These are phyloP conservation scores for Acacia confusa DNA, from an alignment of 306 rosid genomes.

Conservation along the genomic window DNA sequence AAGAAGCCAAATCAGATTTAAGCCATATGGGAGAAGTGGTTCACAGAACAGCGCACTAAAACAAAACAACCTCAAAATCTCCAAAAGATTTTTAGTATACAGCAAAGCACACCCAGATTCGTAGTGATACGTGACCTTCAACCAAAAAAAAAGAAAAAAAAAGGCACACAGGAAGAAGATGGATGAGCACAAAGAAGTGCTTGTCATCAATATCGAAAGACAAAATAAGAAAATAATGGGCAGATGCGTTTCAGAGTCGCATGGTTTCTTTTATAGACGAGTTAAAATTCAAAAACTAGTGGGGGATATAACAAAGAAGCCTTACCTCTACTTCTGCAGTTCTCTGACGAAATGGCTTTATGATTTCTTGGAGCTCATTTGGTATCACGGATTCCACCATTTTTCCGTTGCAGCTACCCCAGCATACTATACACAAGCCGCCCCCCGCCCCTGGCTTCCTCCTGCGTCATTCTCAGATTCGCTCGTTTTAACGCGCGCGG, in stretches of 20 bases:
- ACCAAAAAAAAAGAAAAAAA: no score
- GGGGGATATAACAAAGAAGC: neutral
- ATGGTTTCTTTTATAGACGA: neutral
- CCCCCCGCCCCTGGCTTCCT: neutral
- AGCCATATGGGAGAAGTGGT: neutral
- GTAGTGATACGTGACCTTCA: neutral
- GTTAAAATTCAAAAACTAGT: neutral
- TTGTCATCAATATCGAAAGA: neutral
- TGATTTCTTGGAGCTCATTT: slow-evolving; percentile 34
- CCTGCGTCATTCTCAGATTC: neutral
- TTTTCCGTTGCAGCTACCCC: neutral
- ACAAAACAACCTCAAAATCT: neutral
- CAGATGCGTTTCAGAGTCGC: neutral
- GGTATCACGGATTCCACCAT: slow-evolving; percentile 56
- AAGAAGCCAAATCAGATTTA: neutral
- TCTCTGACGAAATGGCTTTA: slow-evolving; percentile 73
- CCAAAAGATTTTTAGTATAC: neutral
- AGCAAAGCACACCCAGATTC: neutral
- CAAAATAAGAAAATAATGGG: neutral
- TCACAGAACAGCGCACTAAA: neutral
- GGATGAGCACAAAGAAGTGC: neutral
- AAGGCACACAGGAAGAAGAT: neutral
- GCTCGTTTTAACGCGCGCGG: neutral
- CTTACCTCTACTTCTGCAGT: slow-evolving; percentile 82
- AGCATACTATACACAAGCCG: neutral